Conservation (phyloP, 805 yeast genomes). For the Saccharomyces kudriavzevii region DNA sequence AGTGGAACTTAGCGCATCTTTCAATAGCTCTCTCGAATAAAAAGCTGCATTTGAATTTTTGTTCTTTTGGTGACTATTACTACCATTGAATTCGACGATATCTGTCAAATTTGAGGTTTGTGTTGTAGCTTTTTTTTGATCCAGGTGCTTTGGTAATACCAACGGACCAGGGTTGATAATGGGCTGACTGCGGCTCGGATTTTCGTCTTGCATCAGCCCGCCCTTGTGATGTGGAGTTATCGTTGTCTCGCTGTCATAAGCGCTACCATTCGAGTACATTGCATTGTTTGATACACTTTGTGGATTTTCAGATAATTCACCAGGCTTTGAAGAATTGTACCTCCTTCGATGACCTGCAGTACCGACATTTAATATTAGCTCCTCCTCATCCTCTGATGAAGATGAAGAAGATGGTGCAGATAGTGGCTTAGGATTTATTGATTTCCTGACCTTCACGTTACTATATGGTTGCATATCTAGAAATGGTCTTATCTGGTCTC, state of each 20-base stretch:
- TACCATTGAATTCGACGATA: background rate
- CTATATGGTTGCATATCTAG: constrained; percentile 3
- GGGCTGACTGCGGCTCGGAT: background rate
- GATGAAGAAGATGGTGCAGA: constrained; percentile 1
- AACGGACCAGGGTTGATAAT: background rate
- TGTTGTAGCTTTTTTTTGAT: background rate
- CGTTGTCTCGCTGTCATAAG: background rate
- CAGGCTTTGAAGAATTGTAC: background rate
- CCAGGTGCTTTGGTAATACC: background rate
- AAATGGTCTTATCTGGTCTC: constrained; percentile 6
- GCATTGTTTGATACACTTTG: background rate
- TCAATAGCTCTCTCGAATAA: constrained; percentile 5
- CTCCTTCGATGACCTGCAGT: constrained; percentile 14
- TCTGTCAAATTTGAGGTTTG: background rate
- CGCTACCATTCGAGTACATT: background rate
- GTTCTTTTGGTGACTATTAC: background rate
- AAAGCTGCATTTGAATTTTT: background rate
- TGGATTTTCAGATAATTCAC: background rate
- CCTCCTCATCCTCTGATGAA: constrained; percentile 8
- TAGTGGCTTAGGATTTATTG: background rate
- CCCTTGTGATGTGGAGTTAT: background rate
- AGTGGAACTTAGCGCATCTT: constrained; percentile 6
- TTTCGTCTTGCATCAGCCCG: background rate
- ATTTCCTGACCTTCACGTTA: background rate
- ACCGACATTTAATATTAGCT: constrained; percentile 17